Percentiles rank a stretch among this genome's conserved stretches.
phyloP scores from a whole-genome alignment of 164 flowering plant genomes.

The Dillenia suffruticosa region DNA sequence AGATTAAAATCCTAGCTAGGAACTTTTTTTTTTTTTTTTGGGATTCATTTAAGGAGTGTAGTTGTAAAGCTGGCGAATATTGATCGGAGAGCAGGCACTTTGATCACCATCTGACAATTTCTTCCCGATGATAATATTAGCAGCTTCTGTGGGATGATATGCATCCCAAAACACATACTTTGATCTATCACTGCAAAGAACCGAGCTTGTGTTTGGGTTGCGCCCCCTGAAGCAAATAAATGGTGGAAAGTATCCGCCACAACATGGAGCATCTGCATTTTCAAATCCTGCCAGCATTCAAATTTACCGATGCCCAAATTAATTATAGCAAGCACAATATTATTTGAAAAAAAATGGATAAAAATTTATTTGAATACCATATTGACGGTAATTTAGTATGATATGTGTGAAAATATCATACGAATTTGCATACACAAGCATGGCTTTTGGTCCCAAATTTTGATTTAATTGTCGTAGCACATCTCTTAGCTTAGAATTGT shows the following conservation, averaged over 20 bases:
- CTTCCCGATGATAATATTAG: conserved; percentile 37
- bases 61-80: conserved; percentile 36
- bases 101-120: conserved; percentile 40
- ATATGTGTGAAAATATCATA: conserved; percentile 37
- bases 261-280: conserved; percentile 46
- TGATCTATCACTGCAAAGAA: conserved; percentile 44
- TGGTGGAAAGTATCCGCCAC: conserved; percentile 58
- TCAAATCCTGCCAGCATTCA: conserved; percentile 37
- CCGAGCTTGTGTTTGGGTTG: conserved; percentile 22
- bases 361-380: conserved; percentile 29
- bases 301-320: no score
- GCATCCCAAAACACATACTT: conserved; percentile 77
- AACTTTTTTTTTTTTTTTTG: no score
- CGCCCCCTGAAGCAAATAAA: conserved; percentile 38
- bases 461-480: conserved; percentile 28
- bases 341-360: background rate
- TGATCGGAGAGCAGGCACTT: conserved; percentile 32
- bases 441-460: conserved; percentile 34
- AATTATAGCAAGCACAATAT: no score
- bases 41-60: conserved; percentile 5
- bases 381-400: conserved; percentile 26
- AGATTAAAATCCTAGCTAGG: no score
- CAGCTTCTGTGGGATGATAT: conserved; percentile 62
- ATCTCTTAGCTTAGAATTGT: conserved; percentile 34
- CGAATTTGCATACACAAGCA: conserved; percentile 54